Base-by-base conservation (phyloP, 805 yeast species). In the Cyberlindnera mississippiensis region DNA sequence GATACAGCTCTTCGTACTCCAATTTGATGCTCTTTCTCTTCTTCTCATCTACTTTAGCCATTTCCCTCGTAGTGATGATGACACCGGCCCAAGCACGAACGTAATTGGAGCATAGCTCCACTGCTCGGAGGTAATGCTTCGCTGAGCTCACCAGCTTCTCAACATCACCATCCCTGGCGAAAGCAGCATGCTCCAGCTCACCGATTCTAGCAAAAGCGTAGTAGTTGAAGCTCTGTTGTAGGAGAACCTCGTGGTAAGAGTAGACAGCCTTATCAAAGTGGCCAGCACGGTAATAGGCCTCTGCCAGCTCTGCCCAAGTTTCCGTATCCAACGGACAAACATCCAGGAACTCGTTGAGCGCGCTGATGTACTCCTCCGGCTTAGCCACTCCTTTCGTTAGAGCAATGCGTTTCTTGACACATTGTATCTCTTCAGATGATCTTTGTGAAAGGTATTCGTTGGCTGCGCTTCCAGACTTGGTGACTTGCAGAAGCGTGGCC, bases 41-140 rank as follows among this genome's bases (percentile, higher is more conserved):
- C 36, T 45, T 46, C 6, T 36, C 38, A 19, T 39, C 44, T 6
- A 42, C 14, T 16, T 35, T 22, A 50, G 10, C 50, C 51, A 41
- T 62, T 57, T 59, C 57, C 26, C 51, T 41, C 4, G 68, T 45
- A 3, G 75, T 59, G 10, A 71, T 53, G 32, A 68, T 69, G 2
- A 85, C 62, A 1, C 91, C 90, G 27, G 75, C 60, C 96, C 96
- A 90, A 13, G 87, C 84, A 49, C 87, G 72, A 16, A 75, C 62
- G 58, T 77, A 84, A 26, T 69, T 67, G 34, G 82, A 84, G 53
- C 87, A 80, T 29, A 90, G 67, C 61, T 93, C 98, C 6, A 88
- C 80, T 8, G 89, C 65, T 50, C 95, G 75, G 40, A 82, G 63
- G 49, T 76, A 84, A 55, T 78, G 73, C 51, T 80, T 68, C 12